Percentiles rank a stretch among this genome's conserved stretches.
phyloP scores from a whole-genome alignment of 441 rosid species.

The Gossypium lobatum region DNA sequence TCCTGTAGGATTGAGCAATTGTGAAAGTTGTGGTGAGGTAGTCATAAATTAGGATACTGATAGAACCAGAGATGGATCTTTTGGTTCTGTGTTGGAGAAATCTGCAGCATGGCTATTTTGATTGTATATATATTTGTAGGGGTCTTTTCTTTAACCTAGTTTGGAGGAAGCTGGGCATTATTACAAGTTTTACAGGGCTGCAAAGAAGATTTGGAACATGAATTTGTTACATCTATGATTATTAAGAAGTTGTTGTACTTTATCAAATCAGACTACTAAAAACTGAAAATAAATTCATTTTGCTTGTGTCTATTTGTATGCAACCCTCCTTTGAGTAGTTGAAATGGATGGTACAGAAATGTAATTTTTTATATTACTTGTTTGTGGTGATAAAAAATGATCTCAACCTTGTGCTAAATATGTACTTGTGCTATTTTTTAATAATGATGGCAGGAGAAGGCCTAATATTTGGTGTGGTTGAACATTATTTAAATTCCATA shows the following conservation, averaged over 20 bases:
- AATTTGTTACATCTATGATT: not conserved
- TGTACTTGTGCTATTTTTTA: slow-evolving; percentile 1
- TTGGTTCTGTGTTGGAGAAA: not conserved
- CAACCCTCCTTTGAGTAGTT: not conserved
- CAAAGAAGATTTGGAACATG: not conserved
- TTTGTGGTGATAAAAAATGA: not conserved
- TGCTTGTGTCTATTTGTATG: not conserved
- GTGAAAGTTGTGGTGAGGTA: not conserved
- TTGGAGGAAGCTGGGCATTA: not conserved
- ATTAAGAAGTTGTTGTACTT: not conserved
- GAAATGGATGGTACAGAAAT: not conserved
- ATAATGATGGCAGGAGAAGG: not conserved
- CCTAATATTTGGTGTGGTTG: not conserved
- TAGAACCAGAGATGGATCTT: not conserved
- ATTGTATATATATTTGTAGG: not conserved
- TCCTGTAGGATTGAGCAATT: not conserved
- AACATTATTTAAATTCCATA: not conserved
- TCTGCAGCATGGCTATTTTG: not conserved
- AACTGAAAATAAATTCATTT: not conserved
- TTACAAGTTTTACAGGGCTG: not conserved
- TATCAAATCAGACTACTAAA: not conserved
- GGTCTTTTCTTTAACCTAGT: not conserved
- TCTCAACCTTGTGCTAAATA: not conserved
- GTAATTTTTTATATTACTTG: not conserved
- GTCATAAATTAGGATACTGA: not conserved